Percentiles rank a stretch among this genome's conserved stretches.
Evolutionary conservation across 2,329 filamentous ascomycete genomes (phyloP).

Genomic region (Xylogone sp.): DNA sequence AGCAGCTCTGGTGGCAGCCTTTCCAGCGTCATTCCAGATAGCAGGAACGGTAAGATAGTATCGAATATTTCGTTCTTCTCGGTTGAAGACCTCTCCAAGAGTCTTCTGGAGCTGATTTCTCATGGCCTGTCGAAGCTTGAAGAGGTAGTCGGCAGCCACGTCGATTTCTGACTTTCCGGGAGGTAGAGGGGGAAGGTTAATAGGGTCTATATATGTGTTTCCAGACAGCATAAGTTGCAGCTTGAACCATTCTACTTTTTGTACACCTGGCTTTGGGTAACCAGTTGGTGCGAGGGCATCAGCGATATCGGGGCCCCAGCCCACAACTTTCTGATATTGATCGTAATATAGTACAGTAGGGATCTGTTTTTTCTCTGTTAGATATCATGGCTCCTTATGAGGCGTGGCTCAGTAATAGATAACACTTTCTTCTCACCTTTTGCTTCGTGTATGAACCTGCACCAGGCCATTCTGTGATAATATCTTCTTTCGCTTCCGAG

Average conservation of each 20-base stretch:
- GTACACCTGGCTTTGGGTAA: conserved; percentile 95
- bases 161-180: conserved; percentile 99
- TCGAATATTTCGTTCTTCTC: conserved; percentile 95
- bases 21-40: conserved; percentile 98
- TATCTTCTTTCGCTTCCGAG: conserved; percentile 96
- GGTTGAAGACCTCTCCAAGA: conserved; percentile 92
- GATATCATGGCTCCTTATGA: neutral
- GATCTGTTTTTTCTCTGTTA: conserved; percentile 57
- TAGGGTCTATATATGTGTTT: conserved; percentile 98
- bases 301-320: conserved; percentile 97
- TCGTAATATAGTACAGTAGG: conserved; percentile 99
- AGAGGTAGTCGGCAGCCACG: conserved; percentile 98
- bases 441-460: conserved; percentile 98
- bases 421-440: conserved; percentile 61
- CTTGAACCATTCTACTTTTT: conserved; percentile 99
- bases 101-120: conserved; percentile 93
- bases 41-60: conserved; percentile 99
- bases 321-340: conserved; percentile 99
- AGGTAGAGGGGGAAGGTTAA: conserved; percentile 94
- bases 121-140: conserved; percentile 97
- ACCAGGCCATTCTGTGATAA: conserved; percentile 98
- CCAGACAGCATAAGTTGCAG: conserved; percentile 97
- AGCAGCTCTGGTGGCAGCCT: conserved; percentile 91
- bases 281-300: conserved; percentile 94
- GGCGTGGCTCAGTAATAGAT: neutral